Evolutionary conservation across 192 early-diverging fungal genomes (phyloP), one percentile per base, ranked within the genome.

Genomic region (Diversispora epigaea): DNA sequence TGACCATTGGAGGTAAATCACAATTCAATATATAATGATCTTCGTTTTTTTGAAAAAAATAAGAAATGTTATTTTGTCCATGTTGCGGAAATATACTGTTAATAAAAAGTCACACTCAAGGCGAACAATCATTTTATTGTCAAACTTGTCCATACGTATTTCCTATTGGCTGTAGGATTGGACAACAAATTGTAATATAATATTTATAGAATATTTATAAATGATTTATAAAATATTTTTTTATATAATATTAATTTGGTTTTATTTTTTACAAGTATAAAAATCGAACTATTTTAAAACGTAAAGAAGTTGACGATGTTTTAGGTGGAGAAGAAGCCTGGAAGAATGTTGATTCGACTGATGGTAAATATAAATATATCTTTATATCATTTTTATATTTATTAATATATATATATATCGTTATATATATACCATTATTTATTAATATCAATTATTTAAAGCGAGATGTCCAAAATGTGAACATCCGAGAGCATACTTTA

Each of bases 271-370:
- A 19, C 6, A 41, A 76, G 66, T 58, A 68, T 56, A 68, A 68
- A 45, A 63, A 61, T 50, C 49, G 43, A 25, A 91, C 90, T 47
- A 79, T 78, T 44, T 86, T 95, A 70, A 87, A 94, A 66, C 83
- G 89, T 56, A 96, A 96, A 77, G 86, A 91, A 81, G 90, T 95
- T 4, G 96, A 98, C 78, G 96, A 98, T 83, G 93, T 98, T 6
- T 81, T 98, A 44, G 95, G 96, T 78, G 93, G 94, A 56, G 92
- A 88, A 47, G 90, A 94, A n/a, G 91, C 89, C 0, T 95, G 94
- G 91, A 89, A 92, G 45, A 94, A 94, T 78, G 94, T 94, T 43
- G 93, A 87, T 79, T 82, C 86, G 49, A 88, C 85, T 0, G 87
- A 89, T 81, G 84, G 88, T 87, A 81, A 66, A 46, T 56, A 41